Conservation (phyloP, 768 basidiomycete species). For the Tulasnella sp. region DNA sequence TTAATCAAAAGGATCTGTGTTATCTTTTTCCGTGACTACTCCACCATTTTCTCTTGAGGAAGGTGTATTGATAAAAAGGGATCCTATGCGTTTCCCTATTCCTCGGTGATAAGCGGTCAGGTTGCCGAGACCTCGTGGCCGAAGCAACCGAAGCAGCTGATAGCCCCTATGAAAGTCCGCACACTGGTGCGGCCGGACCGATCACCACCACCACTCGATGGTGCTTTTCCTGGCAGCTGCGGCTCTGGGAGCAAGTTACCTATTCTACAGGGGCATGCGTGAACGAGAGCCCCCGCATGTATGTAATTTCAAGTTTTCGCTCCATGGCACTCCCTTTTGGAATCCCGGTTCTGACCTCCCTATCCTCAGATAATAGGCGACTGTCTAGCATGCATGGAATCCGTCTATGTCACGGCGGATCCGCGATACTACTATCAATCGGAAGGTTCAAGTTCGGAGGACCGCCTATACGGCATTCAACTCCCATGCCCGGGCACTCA, state of each 20-base stretch:
- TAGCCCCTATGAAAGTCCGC: neutral
- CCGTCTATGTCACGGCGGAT: neutral
- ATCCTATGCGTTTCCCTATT: neutral
- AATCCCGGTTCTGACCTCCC: neutral
- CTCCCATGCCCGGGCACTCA: neutral
- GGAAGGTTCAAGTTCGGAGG: neutral
- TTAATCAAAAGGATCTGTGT: too few species aligned
- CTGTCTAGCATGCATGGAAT: neutral
- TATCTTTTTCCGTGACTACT: too few species aligned
- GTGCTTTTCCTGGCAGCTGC: neutral
- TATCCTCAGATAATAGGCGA: neutral
- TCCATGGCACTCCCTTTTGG: neutral
- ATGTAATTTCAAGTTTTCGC: neutral
- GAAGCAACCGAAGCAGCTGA: neutral
- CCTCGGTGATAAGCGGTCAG: neutral
- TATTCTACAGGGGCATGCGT: neutral
- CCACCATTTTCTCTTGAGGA: too few species aligned
- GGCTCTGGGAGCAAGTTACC: neutral
- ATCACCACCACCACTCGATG: neutral
- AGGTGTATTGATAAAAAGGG: too few species aligned
- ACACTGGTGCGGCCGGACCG: neutral
- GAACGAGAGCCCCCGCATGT: neutral
- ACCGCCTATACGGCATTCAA: neutral
- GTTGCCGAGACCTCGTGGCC: neutral
- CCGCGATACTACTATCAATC: neutral